Conservation (phyloP, 1,284 basidiomycete species). For the Ceratobasidium theobromae region DNA sequence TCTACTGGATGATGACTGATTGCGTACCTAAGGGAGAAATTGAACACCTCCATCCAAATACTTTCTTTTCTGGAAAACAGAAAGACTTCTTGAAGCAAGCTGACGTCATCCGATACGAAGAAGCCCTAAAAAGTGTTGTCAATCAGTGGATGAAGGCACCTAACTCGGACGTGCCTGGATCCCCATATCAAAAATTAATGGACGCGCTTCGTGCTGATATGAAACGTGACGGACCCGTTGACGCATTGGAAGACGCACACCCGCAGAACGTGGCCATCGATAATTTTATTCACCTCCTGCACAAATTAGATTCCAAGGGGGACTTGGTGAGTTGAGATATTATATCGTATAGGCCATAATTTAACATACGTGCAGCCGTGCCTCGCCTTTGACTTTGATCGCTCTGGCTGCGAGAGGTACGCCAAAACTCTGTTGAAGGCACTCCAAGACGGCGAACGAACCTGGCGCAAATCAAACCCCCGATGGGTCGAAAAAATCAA, state of each 20-base stretch:
- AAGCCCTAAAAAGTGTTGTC: conserved; percentile 52
- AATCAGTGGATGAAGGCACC: conserved; percentile 45
- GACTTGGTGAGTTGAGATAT: conserved; percentile 51
- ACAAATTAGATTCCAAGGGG: conserved; percentile 54
- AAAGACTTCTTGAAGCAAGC: conserved; percentile 52
- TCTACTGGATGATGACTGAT: conserved; percentile 51
- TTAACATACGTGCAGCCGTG: conserved; percentile 52
- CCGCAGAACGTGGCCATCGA: neutral
- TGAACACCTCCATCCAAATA: conserved; percentile 48
- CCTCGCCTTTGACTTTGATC: conserved; percentile 66
- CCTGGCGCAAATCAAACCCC: conserved; percentile 53
- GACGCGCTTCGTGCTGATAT: conserved; percentile 46
- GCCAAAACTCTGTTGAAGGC: conserved; percentile 45
- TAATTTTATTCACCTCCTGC: conserved; percentile 55
- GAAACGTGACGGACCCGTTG: neutral
- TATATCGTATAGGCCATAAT: neutral
- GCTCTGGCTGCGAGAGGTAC: conserved; percentile 59
- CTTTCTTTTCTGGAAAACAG: conserved; percentile 48
- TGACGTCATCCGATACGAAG: conserved; percentile 62
- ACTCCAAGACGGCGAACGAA: conserved; percentile 50
- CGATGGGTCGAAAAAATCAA: conserved; percentile 56
- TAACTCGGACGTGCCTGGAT: conserved; percentile 45
- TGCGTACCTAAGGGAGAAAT: conserved; percentile 40
- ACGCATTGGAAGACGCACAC: neutral
- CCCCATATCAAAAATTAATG: conserved; percentile 49